These are phyloP conservation scores for Massarina eburnea DNA, from an alignment of 2,329 filamentous ascomycete species.

Conservation along the genomic window DNA sequence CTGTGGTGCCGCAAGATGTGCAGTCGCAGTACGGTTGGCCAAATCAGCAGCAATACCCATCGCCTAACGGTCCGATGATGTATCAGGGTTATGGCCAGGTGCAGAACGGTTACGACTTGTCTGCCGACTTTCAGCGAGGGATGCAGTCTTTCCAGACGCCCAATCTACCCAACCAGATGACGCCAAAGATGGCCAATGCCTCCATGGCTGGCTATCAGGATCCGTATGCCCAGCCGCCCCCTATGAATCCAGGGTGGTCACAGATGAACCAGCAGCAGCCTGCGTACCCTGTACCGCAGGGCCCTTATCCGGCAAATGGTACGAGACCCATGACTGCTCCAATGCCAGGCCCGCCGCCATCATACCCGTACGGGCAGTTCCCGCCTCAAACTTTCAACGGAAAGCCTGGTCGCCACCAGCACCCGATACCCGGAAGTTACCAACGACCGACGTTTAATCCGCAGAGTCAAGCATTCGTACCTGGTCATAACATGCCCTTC, in stretches of 20 bases:
- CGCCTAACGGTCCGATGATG: constrained; percentile 24
- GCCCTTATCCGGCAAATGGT: constrained; percentile 27
- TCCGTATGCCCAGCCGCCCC: constrained; percentile 29
- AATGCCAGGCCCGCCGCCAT: constrained; percentile 41
- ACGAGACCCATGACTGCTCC: constrained; percentile 41
- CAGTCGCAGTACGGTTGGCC: constrained; percentile 41
- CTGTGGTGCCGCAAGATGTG: constrained; percentile 40
- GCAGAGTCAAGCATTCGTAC: constrained; percentile 89
- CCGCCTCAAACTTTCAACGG: constrained; percentile 61
- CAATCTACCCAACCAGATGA: constrained; percentile 35
- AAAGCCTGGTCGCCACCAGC: constrained; percentile 71
- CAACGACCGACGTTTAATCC: constrained; percentile 89
- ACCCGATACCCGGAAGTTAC: constrained; percentile 82
- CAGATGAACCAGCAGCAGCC: constrained; percentile 35
- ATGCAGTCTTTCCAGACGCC: constrained; percentile 49
- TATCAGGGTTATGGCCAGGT: constrained; percentile 31
- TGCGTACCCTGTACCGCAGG: constrained; percentile 28
- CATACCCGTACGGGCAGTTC: constrained; percentile 77
- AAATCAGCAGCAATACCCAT: constrained; percentile 32
- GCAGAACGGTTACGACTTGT: constrained; percentile 47
- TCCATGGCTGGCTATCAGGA: constrained; percentile 39
- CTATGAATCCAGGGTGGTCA: constrained; percentile 35
- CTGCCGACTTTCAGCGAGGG: constrained; percentile 48
- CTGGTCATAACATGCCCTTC: constrained; percentile 51
- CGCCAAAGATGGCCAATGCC: constrained; percentile 41